A percentile compares a stretch with the other conserved stretches of the same genome.
phyloP scores from a whole-genome alignment of 2,329 filamentous ascomycete species.

The Ascochyta koolunga region DNA sequence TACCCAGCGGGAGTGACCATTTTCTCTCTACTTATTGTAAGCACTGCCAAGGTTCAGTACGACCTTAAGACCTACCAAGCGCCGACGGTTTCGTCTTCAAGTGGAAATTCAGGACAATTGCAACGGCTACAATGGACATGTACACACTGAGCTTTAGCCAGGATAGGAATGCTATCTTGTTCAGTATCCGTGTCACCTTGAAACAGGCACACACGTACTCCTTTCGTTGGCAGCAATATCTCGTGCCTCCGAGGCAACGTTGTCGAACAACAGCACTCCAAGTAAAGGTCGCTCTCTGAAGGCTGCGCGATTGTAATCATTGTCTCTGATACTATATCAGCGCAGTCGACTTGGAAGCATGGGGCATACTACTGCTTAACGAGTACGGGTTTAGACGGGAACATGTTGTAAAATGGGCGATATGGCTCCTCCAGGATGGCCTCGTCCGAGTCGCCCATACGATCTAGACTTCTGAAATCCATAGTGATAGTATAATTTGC shows the following conservation, averaged over 20 bases:
- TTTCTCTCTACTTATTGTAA: conserved; percentile 64
- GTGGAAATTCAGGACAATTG: conserved; percentile 93
- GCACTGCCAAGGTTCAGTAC: not conserved
- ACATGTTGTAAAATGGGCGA: conserved; percentile 60
- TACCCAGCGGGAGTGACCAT: conserved; percentile 82
- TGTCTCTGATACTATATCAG: conserved; percentile 39
- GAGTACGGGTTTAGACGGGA: conserved; percentile 55
- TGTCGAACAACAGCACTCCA: conserved; percentile 74
- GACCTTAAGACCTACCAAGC: conserved; percentile 19
- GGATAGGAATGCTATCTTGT: conserved; percentile 73
- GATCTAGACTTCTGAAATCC: conserved; percentile 40
- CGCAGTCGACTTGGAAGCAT: not conserved
- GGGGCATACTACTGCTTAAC: conserved; percentile 45
- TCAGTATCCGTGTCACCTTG: conserved; percentile 7
- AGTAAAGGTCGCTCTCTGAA: conserved; percentile 69
- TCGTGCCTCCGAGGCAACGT: conserved; percentile 74
- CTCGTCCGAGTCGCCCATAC: conserved; percentile 38
- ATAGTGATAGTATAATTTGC: conserved; percentile 19
- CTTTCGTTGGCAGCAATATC: conserved; percentile 82
- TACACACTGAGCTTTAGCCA: conserved; percentile 90
- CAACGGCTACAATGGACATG: conserved; percentile 86
- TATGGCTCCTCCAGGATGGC: conserved; percentile 49
- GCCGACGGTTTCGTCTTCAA: conserved; percentile 70
- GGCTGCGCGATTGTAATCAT: conserved; percentile 50
- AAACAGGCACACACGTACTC: conserved; percentile 50